Percentiles rank a stretch among this genome's conserved stretches.
phyloP scores from a whole-genome alignment of 2,329 filamentous ascomycete species.

The Triangularia verruculosa region DNA sequence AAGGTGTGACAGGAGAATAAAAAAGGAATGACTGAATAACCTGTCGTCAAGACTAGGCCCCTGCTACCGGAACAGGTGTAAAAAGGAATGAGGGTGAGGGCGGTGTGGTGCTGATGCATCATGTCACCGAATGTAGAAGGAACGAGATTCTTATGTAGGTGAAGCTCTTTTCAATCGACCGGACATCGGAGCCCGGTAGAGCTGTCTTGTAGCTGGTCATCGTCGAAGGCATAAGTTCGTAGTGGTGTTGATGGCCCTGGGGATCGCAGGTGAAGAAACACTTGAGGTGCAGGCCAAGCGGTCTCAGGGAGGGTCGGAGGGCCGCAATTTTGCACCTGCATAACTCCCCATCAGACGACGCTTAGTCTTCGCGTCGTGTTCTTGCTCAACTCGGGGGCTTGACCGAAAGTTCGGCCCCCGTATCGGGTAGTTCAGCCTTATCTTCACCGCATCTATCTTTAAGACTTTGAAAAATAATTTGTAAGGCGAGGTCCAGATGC shows the following conservation, averaged over 20 bases:
- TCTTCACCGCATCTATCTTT: neutral
- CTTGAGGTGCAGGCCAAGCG: neutral
- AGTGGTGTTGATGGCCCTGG: neutral
- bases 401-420: neutral
- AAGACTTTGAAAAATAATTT: neutral
- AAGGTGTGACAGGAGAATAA: neutral
- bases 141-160: neutral
- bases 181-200: neutral
- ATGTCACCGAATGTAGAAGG: neutral
- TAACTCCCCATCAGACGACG: neutral
- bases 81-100: neutral
- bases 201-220: neutral
- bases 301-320: neutral
- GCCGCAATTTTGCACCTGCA: neutral
- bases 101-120: neutral
- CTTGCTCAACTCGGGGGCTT: neutral
- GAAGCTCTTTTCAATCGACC: neutral
- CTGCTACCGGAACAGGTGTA: conserved; percentile 8
- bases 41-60: conserved; percentile 3
- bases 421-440: neutral
- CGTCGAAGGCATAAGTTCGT: neutral
- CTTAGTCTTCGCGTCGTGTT: neutral
- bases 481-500: neutral
- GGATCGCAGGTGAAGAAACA: neutral
- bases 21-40: neutral